These are phyloP conservation scores for Leucocoprinus leucothites DNA, from an alignment of 768 basidiomycete genomes.

Conservation along the genomic window DNA sequence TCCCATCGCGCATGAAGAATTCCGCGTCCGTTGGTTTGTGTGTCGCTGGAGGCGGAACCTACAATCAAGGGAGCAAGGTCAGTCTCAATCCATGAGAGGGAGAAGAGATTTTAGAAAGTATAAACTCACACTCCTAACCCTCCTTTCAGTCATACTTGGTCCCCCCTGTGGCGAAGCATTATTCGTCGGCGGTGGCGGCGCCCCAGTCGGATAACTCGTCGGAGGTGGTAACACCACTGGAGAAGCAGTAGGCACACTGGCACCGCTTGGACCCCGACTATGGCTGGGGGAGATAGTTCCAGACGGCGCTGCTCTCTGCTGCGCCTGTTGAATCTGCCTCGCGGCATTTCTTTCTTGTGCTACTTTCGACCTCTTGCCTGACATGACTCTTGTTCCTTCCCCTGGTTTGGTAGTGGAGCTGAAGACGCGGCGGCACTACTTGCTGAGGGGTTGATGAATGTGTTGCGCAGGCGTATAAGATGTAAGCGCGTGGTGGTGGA, in stretches of 20 bases:
- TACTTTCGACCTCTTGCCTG: background rate
- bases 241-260: background rate
- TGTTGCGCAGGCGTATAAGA: too few species aligned
- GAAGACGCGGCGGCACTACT: too few species aligned
- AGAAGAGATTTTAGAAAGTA: background rate
- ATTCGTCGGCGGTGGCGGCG: background rate
- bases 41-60: constrained; percentile 72
- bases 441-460: too few species aligned
- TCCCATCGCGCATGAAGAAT: constrained; percentile 54
- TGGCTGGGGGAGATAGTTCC: background rate
- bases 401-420: too few species aligned
- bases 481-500: too few species aligned
- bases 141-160: background rate
- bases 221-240: background rate
- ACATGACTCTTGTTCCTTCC: too few species aligned
- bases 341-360: constrained; percentile 6
- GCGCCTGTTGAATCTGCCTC: constrained; percentile 8
- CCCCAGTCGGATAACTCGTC: background rate
- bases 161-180: background rate
- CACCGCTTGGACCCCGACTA: background rate
- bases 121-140: background rate
- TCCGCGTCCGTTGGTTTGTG: constrained; percentile 69
- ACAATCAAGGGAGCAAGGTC: background rate
- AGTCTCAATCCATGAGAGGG: background rate
- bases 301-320: background rate